Evolutionary conservation across 352 stramenopile species (phyloP).

Genomic region (Phytopythium litorale): DNA sequence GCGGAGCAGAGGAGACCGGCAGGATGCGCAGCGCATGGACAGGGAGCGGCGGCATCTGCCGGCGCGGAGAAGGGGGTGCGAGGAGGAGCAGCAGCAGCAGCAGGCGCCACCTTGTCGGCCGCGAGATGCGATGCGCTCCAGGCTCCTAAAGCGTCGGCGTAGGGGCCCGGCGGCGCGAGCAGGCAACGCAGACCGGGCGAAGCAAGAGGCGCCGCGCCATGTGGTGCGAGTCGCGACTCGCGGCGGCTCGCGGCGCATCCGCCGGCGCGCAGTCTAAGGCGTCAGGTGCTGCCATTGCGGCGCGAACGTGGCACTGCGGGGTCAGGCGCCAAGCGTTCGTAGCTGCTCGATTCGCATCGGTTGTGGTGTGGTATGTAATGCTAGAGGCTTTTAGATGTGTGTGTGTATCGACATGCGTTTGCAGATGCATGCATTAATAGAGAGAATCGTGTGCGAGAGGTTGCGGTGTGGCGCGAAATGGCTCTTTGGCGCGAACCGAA

Average conservation of each 20-base stretch:
- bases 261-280: background rate
- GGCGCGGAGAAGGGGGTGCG: background rate
- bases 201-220: background rate
- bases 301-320: background rate
- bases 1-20: background rate
- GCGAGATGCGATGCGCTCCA: background rate
- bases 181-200: background rate
- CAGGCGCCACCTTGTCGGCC: background rate
- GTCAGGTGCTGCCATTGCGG: background rate
- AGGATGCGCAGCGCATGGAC: conserved; percentile 1
- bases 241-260: background rate
- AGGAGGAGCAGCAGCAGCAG: background rate
- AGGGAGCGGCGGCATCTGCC: background rate
- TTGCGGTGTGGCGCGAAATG: background rate
- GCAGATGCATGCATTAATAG: no score
- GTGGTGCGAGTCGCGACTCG: no score
- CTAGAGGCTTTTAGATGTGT: background rate
- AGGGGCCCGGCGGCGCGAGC: background rate
- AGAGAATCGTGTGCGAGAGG: no score
- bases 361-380: background rate
- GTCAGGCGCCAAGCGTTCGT: background rate
- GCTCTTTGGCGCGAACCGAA: background rate
- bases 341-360: background rate
- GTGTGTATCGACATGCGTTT: background rate
- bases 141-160: background rate